Base-by-base conservation (phyloP, 2,329 filamentous ascomycete genomes). In the Diaporthe sp. region DNA sequence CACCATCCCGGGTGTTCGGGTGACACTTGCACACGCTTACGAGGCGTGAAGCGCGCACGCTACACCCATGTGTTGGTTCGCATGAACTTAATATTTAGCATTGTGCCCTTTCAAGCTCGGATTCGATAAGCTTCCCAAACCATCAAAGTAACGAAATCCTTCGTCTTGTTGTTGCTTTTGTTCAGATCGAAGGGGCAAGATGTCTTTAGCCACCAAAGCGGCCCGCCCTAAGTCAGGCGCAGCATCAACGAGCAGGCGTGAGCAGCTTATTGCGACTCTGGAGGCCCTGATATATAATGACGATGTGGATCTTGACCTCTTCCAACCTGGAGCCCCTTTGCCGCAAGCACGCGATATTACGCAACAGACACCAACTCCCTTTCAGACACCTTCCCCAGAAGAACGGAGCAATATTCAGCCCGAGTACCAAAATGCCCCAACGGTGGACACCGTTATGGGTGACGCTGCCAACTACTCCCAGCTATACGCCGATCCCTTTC, bases 261-360 rank as follows among this genome's bases (percentile, higher is more conserved):
- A 59, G 56, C 56, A 59, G 35, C 56, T 59, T 25, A 59, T 59
- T 25, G 56, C 56, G 56, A 59, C 56, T 39, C 35, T 59, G 7
- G 56, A 59, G 56, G 56, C 56, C 35, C n/a, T 59, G 56, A 59
- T 59, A 59, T 59, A 59, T 59, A 39, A 39, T 22, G 56, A 59
- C 8, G 56, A 59, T 59, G 56, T 59, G 56, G 56, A 59, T 22
- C 56, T 59, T 35, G 56, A 59, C 22, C 56, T 59, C 22, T 59
- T 59, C 13, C 56, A 59, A 39, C 56, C 56, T 39, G 56, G 56
- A 25, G 56, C 13, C 17, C 56, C 56, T 59, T 59, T 32, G 56
- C 56, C 56, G 22, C 56, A 59, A 59, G 56, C 56, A 59, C 56
- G 56, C 56, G 56, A 59, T 59, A 59, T 59, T 59, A 39, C 56